Evolutionary conservation across 2,329 filamentous ascomycete species (phyloP), one percentile per base, ranked within the genome.

Genomic region (Colletotrichum godetiae): DNA sequence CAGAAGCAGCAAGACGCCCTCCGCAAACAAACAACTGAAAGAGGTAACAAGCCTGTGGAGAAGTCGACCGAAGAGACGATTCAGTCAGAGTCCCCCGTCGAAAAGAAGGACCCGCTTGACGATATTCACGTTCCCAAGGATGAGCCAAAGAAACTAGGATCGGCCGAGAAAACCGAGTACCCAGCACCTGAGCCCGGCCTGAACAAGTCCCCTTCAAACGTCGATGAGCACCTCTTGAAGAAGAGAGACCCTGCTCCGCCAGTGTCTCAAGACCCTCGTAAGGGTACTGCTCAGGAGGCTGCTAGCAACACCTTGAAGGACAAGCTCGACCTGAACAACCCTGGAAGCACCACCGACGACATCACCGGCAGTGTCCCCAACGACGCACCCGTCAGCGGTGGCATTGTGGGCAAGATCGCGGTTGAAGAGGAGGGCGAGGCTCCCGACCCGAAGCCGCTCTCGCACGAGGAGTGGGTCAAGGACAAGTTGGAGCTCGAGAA

Each of bases 401-500:
- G 79, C 24, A 35, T 76, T 7, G 65, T 73, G 1, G 74, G 69
- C 29, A 80, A 83, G 67, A 67, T 78, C 15, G 79, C 81, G 19
- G 75, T 83, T 15, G 75, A 76, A 3, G 73, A 76, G 24, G 76
- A 77, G 22, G 29, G 11, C 0, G 68, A 72, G n/a, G 77, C 77
- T 29, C 73, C 77, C 0, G 81, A 83, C 61, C 84, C 84, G 5
- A 82, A 82, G 58, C 89, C 89, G 0, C 75, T 84, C 33, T 86
- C 85, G 1, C 90, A 92, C 75, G 79, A 86, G 63, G 88, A 92
- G 75, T 92, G 82, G 68, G 86, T 92, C 15, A 76, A 83, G 62
- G 72, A 81, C 3, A 84, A 81, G 29, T 84, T 92, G 37, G 74
- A 83, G 67, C 80, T 77, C 11, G 83, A 87, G 37, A 78, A 79